Base-by-base conservation (phyloP, 2,329 filamentous ascomycete genomes). In the Fusarium sp. region DNA sequence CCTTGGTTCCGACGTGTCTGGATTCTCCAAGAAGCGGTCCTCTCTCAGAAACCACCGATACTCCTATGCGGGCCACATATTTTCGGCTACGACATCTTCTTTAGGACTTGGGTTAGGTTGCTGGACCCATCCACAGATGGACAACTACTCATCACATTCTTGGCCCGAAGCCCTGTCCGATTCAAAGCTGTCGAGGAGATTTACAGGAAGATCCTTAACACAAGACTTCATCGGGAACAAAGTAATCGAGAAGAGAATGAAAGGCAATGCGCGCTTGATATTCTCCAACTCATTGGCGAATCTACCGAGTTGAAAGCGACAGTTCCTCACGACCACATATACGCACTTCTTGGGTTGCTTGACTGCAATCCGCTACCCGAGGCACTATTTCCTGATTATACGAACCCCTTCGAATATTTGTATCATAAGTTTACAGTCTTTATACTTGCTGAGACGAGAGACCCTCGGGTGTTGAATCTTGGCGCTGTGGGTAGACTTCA, bases 1-100 rank as follows among this genome's bases (percentile, higher is more conserved):
- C 20, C 70, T 2, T 73, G 70, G 70, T 73, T 73, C 4, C 62
- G 70, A 6, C 52, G 70, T 0, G 66, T 73, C 33, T 73, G 70
- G 70, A 73, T 73, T 14, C 70, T 73, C 0, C 70, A 73, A 35
- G 70, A 73, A 40, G 70, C 70, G 0, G 66, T 73, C 0, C 14
- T 73, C 0, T 62, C 70, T 0, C 25, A 63, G n/a, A 25, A 13
- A 4, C 33, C 40, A 0, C 70, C 70, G 0, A 56, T 67, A 0
- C 2, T 73, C 1, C 58, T 73, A 0, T 73, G 58, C 3, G 70
- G 70, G 1, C 0, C 27, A 2, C 1, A 52, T 0, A 45, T 50
- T 0, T 1, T 73, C 1, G 70, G 58, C 0, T 73, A 73, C 8
- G 62, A 73, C 0, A 52, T 61, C 0, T 73, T 73, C 5, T 73